phyloP scores from a whole-genome alignment of 495 filamentous ascomycete species.

The Neurospora discreta region DNA sequence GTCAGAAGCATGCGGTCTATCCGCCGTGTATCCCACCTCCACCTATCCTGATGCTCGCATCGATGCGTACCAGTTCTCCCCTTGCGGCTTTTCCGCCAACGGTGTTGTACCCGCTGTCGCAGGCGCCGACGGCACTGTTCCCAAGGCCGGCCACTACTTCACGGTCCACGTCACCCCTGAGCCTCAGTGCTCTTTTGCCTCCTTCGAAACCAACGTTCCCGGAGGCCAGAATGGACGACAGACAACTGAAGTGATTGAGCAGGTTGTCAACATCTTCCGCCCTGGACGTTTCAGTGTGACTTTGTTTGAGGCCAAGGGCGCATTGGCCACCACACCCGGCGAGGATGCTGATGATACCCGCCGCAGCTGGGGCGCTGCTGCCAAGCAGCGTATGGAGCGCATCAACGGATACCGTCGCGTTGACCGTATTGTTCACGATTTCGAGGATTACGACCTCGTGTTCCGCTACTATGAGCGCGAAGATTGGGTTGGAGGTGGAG shows the following conservation, averaged over 20 bases:
- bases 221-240: slow-evolving; percentile 75
- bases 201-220: slow-evolving; percentile 99
- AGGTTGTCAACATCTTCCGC: slow-evolving; percentile 91
- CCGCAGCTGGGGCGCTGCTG: slow-evolving; percentile 23
- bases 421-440: slow-evolving; percentile 92
- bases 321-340: slow-evolving; percentile 17
- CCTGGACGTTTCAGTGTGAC: slow-evolving; percentile 96
- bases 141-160: slow-evolving; percentile 79
- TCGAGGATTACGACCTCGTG: slow-evolving; percentile 94
- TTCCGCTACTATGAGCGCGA: slow-evolving; percentile 94
- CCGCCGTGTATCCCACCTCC: slow-evolving; percentile 76
- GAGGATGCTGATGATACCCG: slow-evolving; percentile 37
- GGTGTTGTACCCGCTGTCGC: slow-evolving; percentile 69
- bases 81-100: slow-evolving; percentile 97
- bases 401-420: slow-evolving; percentile 82
- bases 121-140: slow-evolving; percentile 11
- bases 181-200: slow-evolving; percentile 95
- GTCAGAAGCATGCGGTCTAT: slow-evolving; percentile 79
- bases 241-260: slow-evolving; percentile 81
- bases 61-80: slow-evolving; percentile 93
- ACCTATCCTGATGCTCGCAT: slow-evolving; percentile 89
- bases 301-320: slow-evolving; percentile 80
- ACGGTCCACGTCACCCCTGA: slow-evolving; percentile 98
- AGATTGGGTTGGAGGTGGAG: slow-evolving; percentile 71
- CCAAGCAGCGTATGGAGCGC: slow-evolving; percentile 61